Evolutionary conservation across 768 basidiomycete genomes (phyloP).

Genomic region (Xanthoconium stramineum): DNA sequence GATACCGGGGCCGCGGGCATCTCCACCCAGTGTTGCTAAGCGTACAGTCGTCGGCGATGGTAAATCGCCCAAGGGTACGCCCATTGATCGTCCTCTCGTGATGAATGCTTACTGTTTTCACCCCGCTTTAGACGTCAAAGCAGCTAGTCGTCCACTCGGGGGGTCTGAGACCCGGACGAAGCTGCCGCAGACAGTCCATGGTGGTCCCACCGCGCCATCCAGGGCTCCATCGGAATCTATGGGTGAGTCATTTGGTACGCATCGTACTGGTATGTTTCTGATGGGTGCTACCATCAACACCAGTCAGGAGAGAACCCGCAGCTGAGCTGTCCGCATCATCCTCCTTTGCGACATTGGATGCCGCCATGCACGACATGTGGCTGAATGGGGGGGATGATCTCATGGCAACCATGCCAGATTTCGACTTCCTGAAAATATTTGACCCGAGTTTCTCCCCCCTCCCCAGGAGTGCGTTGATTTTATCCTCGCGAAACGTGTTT

Average conservation of each 20-base stretch:
- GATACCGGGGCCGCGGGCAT: slow-evolving; percentile 10
- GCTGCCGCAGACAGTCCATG: background rate
- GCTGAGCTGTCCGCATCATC: slow-evolving; percentile 5
- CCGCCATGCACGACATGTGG: slow-evolving; percentile 4
- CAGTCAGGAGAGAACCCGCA: background rate
- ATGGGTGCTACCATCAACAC: background rate
- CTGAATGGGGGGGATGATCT: background rate
- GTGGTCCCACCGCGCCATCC: background rate
- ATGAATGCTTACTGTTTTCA: background rate
- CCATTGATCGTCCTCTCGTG: background rate
- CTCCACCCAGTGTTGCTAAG: background rate
- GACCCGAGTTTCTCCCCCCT: slow-evolving; percentile 7
- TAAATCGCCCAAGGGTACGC: slow-evolving; percentile 2
- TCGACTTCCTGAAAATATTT: background rate
- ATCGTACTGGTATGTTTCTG: slow-evolving; percentile 1
- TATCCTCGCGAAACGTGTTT: background rate
- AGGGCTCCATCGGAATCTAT: background rate
- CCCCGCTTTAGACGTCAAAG: slow-evolving; percentile 6
- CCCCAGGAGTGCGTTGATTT: background rate
- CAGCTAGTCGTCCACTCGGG: slow-evolving; percentile 5
- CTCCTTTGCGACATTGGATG: slow-evolving; percentile 16
- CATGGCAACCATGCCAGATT: background rate
- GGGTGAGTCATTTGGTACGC: slow-evolving; percentile 3
- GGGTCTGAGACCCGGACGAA: slow-evolving; percentile 17
- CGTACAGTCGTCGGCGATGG: background rate